Evolutionary conservation across 2,329 filamentous ascomycete species (phyloP).

Genomic region (Fonsecaea nubica): DNA sequence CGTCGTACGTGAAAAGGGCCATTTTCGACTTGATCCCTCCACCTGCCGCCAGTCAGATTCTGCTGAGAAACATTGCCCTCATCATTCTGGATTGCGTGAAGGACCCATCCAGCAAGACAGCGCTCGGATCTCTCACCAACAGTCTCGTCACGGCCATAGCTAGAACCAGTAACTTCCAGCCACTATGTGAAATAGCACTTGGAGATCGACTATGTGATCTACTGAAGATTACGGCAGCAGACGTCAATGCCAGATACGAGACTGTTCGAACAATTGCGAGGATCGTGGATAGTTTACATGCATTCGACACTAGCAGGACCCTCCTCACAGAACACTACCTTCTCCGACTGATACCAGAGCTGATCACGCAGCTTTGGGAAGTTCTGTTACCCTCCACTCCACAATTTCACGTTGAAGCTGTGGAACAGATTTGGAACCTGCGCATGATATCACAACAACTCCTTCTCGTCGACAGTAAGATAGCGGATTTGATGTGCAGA

Average conservation of each 20-base stretch:
- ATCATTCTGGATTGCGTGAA: slow-evolving; percentile 29
- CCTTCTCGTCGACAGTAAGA: slow-evolving; percentile 72
- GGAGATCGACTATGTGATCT: slow-evolving; percentile 20
- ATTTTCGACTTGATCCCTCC: slow-evolving; percentile 23
- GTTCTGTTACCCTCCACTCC: slow-evolving; percentile 82
- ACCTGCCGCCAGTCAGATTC: slow-evolving; percentile 19
- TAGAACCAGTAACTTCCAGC: slow-evolving; percentile 20
- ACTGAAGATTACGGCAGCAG: neutral
- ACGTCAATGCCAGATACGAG: slow-evolving; percentile 22
- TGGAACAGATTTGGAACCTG: slow-evolving; percentile 83
- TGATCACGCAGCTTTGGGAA: slow-evolving; percentile 77
- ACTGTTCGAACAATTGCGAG: slow-evolving; percentile 23
- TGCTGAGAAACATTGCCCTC: slow-evolving; percentile 29
- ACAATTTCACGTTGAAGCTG: slow-evolving; percentile 93
- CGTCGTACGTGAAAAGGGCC: slow-evolving; percentile 26
- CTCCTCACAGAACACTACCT: slow-evolving; percentile 52
- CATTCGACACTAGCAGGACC: slow-evolving; percentile 39
- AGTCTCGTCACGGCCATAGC: slow-evolving; percentile 25
- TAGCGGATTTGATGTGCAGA: slow-evolving; percentile 35
- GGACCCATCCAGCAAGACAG: slow-evolving; percentile 10
- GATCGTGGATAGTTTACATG: slow-evolving; percentile 32
- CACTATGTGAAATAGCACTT: slow-evolving; percentile 22
- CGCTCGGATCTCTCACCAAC: slow-evolving; percentile 22
- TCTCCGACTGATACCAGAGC: slow-evolving; percentile 66
- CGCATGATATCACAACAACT: slow-evolving; percentile 73